A percentile compares a stretch with the other conserved stretches of the same genome.
Conservation (phyloP, 345 rosid species). For the Camelina sativa region DNA sequence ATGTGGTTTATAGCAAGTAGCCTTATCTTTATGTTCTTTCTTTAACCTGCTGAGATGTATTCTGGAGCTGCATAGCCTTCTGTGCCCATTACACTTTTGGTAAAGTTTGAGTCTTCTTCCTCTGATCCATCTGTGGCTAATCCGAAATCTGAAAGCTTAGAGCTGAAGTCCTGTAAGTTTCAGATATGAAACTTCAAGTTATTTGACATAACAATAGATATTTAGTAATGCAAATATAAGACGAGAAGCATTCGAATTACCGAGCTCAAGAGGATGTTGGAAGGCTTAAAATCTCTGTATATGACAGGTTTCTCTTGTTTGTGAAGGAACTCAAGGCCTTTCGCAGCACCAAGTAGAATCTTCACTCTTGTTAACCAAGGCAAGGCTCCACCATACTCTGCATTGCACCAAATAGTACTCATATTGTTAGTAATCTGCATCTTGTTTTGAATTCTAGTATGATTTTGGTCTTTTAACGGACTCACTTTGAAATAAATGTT, state of each 20-base stretch:
- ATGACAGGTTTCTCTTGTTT: constrained; percentile 75
- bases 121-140: constrained; percentile 69
- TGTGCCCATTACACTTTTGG: constrained; percentile 66
- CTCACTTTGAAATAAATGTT: constrained; percentile 75
- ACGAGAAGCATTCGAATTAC: constrained; percentile 48
- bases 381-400: constrained; percentile 65
- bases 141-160: constrained; percentile 66
- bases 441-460: background rate
- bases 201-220: constrained; percentile 19
- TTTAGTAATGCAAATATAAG: background rate
- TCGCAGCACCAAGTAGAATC: constrained; percentile 83
- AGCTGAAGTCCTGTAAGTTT: constrained; percentile 53
- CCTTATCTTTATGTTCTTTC: background rate
- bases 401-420: constrained; percentile 29
- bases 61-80: constrained; percentile 71
- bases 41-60: constrained; percentile 55
- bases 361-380: constrained; percentile 87
- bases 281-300: constrained; percentile 80
- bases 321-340: constrained; percentile 83
- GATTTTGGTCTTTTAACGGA: constrained; percentile 11
- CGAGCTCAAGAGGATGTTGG: constrained; percentile 71
- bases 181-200: constrained; percentile 8
- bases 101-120: constrained; percentile 57
- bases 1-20: background rate
- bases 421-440: constrained; percentile 26